Base-by-base conservation (phyloP, 352 stramenopile species). In the Phytopythium helicoides region DNA sequence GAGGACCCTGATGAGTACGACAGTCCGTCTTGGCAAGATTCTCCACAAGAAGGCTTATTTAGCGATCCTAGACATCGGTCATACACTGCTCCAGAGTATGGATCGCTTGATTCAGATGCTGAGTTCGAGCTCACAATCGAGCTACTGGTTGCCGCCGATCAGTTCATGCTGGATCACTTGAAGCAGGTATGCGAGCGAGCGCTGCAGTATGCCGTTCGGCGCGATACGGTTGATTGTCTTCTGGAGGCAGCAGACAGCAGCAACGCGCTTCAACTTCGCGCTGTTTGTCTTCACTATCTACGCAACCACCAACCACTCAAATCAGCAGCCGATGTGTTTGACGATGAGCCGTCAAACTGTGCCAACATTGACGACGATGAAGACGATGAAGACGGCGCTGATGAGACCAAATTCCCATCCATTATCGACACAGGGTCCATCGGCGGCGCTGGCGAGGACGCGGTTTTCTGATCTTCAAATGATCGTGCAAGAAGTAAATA, bases 111-210 rank as follows among this genome's bases (percentile, higher is more conserved):
- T 4, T 56, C 47, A 7, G 62, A 71, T 47, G 72, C 68, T 53
- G 66, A 85, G 53, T 52, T 98, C 25, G 76, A 89, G 41, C 65
- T 77, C 31, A 67, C 87, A 19, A 64, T 97, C 50, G 87, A 98
- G 37, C 72, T 98, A 11, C 66, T 98, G 10, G 84, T 97, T 39
- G 73, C 97, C 15, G 87, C 93, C 6, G 94, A 99, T 65, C 87
- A 97, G 69, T 99, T 98, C 72, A 98, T 98, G 76, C 73, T 99
- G 21, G 94, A 99, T 62, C 87, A 98, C 66, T 67, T 99, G 15
- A 99, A 98, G 60, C 92, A 98, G 73, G 77, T 96, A 28, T 98
- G 93, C 66, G 95, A 98, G 58, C 81, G 66, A 9, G 66, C 85
- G 31, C 57, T 98, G 23, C 86, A 96, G 60, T 66, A 85, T 33